Percentiles rank a stretch among this genome's conserved stretches.
These are phyloP conservation scores for Pythium grandisporangium DNA, from an alignment of 352 stramenopile species.

Conservation along the genomic window DNA sequence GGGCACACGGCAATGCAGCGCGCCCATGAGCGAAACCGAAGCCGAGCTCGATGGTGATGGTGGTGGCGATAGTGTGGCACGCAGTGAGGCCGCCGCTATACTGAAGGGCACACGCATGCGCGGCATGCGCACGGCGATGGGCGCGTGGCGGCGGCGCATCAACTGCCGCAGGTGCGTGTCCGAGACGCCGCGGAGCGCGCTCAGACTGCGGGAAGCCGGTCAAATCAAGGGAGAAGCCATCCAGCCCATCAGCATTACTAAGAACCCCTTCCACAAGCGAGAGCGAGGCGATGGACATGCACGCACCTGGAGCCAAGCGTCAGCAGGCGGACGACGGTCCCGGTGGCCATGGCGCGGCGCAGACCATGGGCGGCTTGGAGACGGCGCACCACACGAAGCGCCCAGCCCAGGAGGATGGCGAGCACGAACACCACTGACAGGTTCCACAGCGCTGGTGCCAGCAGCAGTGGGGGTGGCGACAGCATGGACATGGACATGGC, in stretches of 20 bases:
- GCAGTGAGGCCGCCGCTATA: conserved; percentile 21
- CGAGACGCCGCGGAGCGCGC: conserved; percentile 32
- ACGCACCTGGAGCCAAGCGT: conserved; percentile 16
- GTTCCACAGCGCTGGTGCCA: no score
- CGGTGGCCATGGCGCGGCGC: conserved; percentile 23
- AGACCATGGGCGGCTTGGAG: conserved; percentile 25
- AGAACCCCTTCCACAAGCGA: background rate
- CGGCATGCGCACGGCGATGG: conserved; percentile 22
- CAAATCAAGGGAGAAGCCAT: no score
- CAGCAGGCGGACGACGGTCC: conserved; percentile 27
- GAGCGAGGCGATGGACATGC: no score
- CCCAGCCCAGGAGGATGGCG: conserved; percentile 32
- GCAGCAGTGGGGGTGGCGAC: no score
- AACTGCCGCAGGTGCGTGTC: conserved; percentile 66
- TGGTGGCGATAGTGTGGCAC: background rate
- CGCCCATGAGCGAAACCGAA: no score
- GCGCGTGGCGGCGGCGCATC: conserved; percentile 30
- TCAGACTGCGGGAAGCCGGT: no score
- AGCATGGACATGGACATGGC: no score
- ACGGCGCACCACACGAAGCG: conserved; percentile 27
- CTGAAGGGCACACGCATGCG: conserved; percentile 36
- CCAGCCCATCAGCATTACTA: no score
- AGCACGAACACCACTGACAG: conserved; percentile 30
- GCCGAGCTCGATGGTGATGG: background rate
- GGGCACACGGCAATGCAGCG: conserved; percentile 1